Base-by-base conservation (phyloP, 2,329 filamentous ascomycete species). In the Ascochyta rabiei region DNA sequence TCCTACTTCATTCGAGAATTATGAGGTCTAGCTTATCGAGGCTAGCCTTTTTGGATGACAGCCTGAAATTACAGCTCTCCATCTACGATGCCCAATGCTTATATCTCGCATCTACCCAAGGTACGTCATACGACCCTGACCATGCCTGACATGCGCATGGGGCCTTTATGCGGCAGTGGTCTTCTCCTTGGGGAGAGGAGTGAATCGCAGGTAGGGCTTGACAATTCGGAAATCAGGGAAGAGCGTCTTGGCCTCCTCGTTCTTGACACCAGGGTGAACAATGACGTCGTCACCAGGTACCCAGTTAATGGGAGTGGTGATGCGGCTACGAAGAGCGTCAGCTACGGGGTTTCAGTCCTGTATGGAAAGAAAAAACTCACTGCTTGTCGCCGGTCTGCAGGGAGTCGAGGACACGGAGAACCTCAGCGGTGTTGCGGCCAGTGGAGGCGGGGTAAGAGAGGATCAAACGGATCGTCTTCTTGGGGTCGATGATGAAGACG, bases 401-500 rank as follows among this genome's bases (percentile, higher is more conserved):
- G 48, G 77, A 80, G 71, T 82, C 80, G 56, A 82, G 75, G 31
- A 82, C 77, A 57, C 80, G 79, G 23, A 82, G 75, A 12, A 82
- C 80, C 71, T 82, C 80, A 41, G 80, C 79, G 34, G 79, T 80
- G 77, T 82, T 82, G 66, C 80, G 79, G 56, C 84, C 84, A 34
- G 84, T 86, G 49, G 82, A 84, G 44, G 84, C 84, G 23, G 84
- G 84, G 79, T 87, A 87, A 59, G 82, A 82, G 56, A 87, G 77
- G 68, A 86, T 86, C 51, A 82, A 79, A 62, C 84, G 83, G 70
- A 87, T 86, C 57, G 80, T 85, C 80, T 86, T 86, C 77, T 82
- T 83, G 53, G 84, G 84, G 77, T 87, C 84, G 73, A 87, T 85
- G 74, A 86, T 76, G 77, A 86, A 87, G 69, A 87, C 84, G 50